A percentile compares a stretch with the other conserved stretches of the same genome.
These are phyloP conservation scores for Ascochyta rabiei DNA, from an alignment of 2,329 filamentous ascomycete genomes.

Conservation along the genomic window DNA sequence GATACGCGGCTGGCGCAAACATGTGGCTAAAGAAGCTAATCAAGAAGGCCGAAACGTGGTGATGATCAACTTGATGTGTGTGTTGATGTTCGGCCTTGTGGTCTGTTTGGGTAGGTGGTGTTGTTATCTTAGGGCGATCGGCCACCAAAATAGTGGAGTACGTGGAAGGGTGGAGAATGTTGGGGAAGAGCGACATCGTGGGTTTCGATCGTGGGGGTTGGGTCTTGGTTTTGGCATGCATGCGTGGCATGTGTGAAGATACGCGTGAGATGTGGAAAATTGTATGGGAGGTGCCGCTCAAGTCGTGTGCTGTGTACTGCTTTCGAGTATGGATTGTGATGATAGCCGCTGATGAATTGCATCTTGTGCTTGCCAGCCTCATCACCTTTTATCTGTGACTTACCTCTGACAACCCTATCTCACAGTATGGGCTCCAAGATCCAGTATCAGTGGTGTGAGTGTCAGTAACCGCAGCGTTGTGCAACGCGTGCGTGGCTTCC, in stretches of 20 bases:
- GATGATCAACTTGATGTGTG: conserved; percentile 10
- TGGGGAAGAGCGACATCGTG: conserved; percentile 13
- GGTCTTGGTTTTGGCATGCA: conserved; percentile 10
- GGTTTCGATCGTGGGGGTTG: conserved; percentile 4
- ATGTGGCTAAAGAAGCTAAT: conserved; percentile 21
- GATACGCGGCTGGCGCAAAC: conserved; percentile 22
- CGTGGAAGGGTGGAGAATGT: conserved; percentile 16
- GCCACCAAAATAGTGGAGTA: conserved; percentile 5
- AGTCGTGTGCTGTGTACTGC: neutral
- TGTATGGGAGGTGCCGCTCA: neutral
- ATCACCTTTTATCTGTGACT: neutral
- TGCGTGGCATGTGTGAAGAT: conserved; percentile 1
- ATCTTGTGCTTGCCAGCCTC: neutral
- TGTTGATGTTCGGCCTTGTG: conserved; percentile 2
- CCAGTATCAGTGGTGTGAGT: conserved; percentile 11
- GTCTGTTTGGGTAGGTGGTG: neutral
- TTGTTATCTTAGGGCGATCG: conserved; percentile 3
- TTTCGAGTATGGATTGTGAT: neutral
- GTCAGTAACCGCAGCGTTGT: conserved; percentile 5
- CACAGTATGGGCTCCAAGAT: neutral
- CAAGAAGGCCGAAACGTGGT: conserved; percentile 20
- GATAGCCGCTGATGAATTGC: neutral
- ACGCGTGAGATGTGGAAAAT: neutral
- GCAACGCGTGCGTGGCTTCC: neutral
- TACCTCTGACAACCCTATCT: neutral